These are phyloP conservation scores for Ogataea haglerorum DNA, from an alignment of 805 yeast genomes.

Conservation along the genomic window DNA sequence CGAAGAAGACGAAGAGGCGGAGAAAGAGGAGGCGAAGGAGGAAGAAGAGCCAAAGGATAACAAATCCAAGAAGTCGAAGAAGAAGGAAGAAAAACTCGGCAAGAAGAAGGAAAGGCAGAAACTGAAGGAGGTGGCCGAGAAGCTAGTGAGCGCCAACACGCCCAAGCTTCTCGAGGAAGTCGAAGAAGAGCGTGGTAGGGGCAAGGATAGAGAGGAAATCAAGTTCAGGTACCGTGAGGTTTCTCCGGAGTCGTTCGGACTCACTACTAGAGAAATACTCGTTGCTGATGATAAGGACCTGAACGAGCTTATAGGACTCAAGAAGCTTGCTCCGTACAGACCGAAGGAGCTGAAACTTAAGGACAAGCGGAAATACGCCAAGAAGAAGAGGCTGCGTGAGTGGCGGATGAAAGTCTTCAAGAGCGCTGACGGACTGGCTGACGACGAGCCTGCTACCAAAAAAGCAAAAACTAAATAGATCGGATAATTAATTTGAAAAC, in stretches of 20 bases:
- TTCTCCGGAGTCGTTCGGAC: conserved; percentile 89
- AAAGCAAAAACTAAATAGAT: neutral
- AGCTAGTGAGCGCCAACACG: conserved; percentile 72
- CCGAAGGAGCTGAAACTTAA: conserved; percentile 65
- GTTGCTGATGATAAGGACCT: conserved; percentile 84
- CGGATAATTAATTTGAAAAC: neutral
- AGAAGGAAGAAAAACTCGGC: conserved; percentile 49
- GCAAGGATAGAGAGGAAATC: conserved; percentile 43
- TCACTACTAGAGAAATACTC: conserved; percentile 80
- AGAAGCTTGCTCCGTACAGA: conserved; percentile 92
- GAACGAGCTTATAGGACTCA: conserved; percentile 81
- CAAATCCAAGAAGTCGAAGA: conserved; percentile 51
- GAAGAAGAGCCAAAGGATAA: conserved; percentile 25
- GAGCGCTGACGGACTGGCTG: conserved; percentile 47
- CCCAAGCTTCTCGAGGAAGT: conserved; percentile 65
- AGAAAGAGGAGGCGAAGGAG: conserved; percentile 26
- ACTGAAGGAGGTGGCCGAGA: conserved; percentile 65
- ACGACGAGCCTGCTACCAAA: conserved; percentile 19
- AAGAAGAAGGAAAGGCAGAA: conserved; percentile 61
- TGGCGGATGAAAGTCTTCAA: conserved; percentile 87
- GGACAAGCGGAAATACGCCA: conserved; percentile 81
- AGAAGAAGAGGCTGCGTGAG: conserved; percentile 75
- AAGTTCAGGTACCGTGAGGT: conserved; percentile 88
- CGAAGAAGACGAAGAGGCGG: conserved; percentile 21
- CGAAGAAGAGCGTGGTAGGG: conserved; percentile 62